Evolutionary conservation across 192 early-diverging fungal species (phyloP), one percentile per base, ranked within the genome.

Genomic region (Gorgonomyces haynaldii): DNA sequence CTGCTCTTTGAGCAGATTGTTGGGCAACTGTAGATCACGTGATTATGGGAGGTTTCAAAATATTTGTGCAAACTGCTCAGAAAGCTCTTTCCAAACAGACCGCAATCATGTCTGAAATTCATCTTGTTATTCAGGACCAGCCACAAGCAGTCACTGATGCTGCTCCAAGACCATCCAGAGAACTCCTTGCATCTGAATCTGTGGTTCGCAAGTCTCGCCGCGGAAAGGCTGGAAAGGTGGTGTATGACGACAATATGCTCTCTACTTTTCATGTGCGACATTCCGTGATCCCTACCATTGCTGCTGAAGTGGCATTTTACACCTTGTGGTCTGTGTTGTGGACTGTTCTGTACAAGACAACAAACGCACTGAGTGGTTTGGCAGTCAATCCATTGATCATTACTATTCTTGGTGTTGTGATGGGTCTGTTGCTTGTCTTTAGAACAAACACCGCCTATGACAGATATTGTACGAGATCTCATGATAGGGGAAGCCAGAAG

Each of bases 401-500:
- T 43, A 63, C 54, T 64, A 56, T 65, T 24, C 29, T 65, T 12
- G 37, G 42, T 27, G 35, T 65, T 1, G 62, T 65, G 9, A 55
- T 73, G 34, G 59, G 61, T 45, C 56, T 91, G 54, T 64, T 91
- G 13, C 65, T 91, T 22, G 85, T 81, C 31, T 91, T 91, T 61
- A 76, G 88, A 53, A 84, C 81, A 49, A 89, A 86, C 65, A 79
- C 81, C 9, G 80, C 82, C 29, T 72, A 76, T 53, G 61, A 75
- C 40, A 42, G 69, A 23, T 74, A 52, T 29, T 25, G 73, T 61
- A 26, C 60, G 45, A 31, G 26, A 28, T 23, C 42, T 55, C 69
- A 51, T 68, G 86, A 26, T 89, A 78, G 67, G 78, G 79, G 92
- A 91, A 66, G 92, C 86, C 15, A 77, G 92, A 34, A 72, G 81